Evolutionary conservation across 2,329 filamentous ascomycete species (phyloP), one percentile per base, ranked within the genome.

Genomic region (Xylariomycetidae sp.): DNA sequence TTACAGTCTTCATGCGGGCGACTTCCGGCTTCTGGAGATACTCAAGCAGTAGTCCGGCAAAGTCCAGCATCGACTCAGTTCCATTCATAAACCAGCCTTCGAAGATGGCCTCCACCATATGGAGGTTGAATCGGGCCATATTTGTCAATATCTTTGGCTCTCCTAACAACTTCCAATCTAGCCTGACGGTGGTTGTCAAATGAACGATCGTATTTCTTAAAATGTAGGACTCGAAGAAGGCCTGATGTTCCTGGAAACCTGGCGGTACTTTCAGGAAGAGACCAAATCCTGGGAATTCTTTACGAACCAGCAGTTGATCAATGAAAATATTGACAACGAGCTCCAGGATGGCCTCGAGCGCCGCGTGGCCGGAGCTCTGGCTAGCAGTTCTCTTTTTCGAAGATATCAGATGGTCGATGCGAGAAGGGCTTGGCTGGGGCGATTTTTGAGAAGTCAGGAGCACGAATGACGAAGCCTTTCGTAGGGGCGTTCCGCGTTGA

Each of bases 41-140:
- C 55, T 98, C 92, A 6, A 98, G 62, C 6, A 96, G 63, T 33
- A 82, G 80, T 2, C 90, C 92, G 4, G 82, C 76, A 49, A 96
- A 94, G 50, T 97, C 89, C 19, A 97, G 72, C 47, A 92, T 74
- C 4, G 79, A 72, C 48, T 88, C 85, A 2, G 86, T 86, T 2
- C 90, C 90, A 45, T 92, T 83, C 42, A 96, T 77, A 53, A 97
- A 97, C 87, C 89, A 96, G 12, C 92, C 92, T 60, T 97, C 92
- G 46, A 92, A 96, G 10, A 95, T 82, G 5, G 88, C 86, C 57
- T 98, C 92, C 1, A 84, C 78, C 56, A 97, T 75, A 53, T 97
- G 87, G 3, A 77, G 67, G 19, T 82, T 79, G 42, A 96, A 84
- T 10, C 88, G 78, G 1, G 85, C 82, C 52, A 98, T 70, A 46